A percentile compares a stretch with the other conserved stretches of the same genome.
Evolutionary conservation across 495 filamentous ascomycete genomes (phyloP).

Genomic region (Penicillium paxilli): DNA sequence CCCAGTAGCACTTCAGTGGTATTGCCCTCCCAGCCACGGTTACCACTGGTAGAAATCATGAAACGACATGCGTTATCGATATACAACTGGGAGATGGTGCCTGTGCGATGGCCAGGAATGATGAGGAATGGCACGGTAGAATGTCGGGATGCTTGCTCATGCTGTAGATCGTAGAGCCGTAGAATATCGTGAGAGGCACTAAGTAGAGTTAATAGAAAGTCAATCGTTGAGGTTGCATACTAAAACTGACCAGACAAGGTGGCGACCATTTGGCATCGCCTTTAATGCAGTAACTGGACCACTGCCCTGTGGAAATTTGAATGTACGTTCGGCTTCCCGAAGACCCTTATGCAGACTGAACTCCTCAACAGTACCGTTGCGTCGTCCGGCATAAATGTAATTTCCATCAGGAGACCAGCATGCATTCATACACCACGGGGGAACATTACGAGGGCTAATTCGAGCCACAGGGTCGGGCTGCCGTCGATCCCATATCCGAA

Average conservation of each 20-base stretch:
- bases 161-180: slow-evolving; percentile 82
- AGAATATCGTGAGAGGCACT: slow-evolving; percentile 94
- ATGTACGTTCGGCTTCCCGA: slow-evolving; percentile 69
- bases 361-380: slow-evolving; percentile 95
- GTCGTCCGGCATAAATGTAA: slow-evolving; percentile 86
- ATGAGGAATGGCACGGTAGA: slow-evolving; percentile 90
- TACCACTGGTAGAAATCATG: slow-evolving; percentile 88
- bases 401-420: slow-evolving; percentile 97
- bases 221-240: background rate
- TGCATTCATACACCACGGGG: slow-evolving; percentile 98
- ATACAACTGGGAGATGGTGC: slow-evolving; percentile 81
- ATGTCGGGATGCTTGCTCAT: slow-evolving; percentile 63
- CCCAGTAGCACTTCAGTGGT: slow-evolving; percentile 89
- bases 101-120: slow-evolving; percentile 89
- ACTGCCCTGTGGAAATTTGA: slow-evolving; percentile 88
- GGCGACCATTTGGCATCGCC: slow-evolving; percentile 90
- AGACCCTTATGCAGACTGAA: slow-evolving; percentile 85
- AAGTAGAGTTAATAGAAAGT: slow-evolving; percentile 4
- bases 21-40: slow-evolving; percentile 92
- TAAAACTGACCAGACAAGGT: slow-evolving; percentile 76
- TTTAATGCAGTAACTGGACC: slow-evolving; percentile 83
- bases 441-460: slow-evolving; percentile 70
- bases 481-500: slow-evolving; percentile 90
- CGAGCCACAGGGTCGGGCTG: slow-evolving; percentile 73
- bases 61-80: slow-evolving; percentile 86